Conservation (phyloP, 768 basidiomycete species). For the Podaxis rugospora region DNA sequence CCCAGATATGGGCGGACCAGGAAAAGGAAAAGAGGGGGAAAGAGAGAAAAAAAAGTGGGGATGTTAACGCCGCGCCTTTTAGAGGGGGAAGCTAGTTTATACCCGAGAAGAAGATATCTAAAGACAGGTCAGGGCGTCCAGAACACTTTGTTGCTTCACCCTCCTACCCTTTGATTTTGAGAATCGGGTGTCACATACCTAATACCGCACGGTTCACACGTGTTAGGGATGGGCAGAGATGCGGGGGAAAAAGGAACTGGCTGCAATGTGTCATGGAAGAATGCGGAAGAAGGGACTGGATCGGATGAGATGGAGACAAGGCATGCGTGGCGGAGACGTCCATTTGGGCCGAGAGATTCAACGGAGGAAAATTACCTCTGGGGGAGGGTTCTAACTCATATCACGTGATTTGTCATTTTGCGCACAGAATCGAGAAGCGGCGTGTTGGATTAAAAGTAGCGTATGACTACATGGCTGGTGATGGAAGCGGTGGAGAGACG, state of each 20-base stretch:
- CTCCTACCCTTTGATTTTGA: conserved; percentile 8
- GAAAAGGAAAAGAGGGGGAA: conserved; percentile 12
- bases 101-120: conserved; percentile 15
- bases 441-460: conserved; percentile 7
- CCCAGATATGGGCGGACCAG: conserved; percentile 8
- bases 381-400: conserved; percentile 22
- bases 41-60: conserved; percentile 15
- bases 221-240: conserved; percentile 33
- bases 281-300: conserved; percentile 20
- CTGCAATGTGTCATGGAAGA: conserved; percentile 26
- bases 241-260: conserved; percentile 24
- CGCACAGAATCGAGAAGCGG: background rate
- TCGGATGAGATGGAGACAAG: conserved; percentile 18
- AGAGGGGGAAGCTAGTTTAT: conserved; percentile 11
- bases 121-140: conserved; percentile 6
- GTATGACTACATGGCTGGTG: conserved; percentile 10
- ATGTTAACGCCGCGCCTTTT: conserved; percentile 14
- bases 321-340: conserved; percentile 4
- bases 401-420: conserved; percentile 6
- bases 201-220: conserved; percentile 44
- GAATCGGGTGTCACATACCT: conserved; percentile 23
- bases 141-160: background rate
- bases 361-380: conserved; percentile 13
- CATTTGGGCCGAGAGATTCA: conserved; percentile 12
- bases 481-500: background rate